phyloP scores from a whole-genome alignment of 2,329 filamentous ascomycete species.

The Neonectria magnoliae region DNA sequence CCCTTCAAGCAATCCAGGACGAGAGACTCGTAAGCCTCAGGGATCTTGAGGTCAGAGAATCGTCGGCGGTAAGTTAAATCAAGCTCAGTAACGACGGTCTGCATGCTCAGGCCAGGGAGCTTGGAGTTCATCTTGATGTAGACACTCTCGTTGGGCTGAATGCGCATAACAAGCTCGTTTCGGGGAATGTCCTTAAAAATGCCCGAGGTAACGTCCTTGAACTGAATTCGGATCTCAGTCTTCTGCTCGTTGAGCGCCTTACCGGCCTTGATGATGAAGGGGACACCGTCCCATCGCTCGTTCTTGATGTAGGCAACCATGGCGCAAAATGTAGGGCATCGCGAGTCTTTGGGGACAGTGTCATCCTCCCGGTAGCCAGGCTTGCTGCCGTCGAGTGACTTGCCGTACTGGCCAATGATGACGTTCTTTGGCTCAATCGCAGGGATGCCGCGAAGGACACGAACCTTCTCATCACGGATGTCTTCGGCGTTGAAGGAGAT shows the following conservation, averaged over 20 bases:
- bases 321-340: constrained; percentile 97
- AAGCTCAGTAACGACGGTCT: constrained; percentile 98
- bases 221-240: constrained; percentile 98
- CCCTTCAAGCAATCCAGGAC: constrained; percentile 98
- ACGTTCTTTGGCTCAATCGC: constrained; percentile 99
- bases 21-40: constrained; percentile 97
- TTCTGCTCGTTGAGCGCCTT: constrained; percentile 99
- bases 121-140: constrained; percentile 99
- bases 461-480: constrained; percentile 98
- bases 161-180: constrained; percentile 98
- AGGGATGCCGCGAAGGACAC: constrained; percentile 92
- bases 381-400: constrained; percentile 94
- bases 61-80: constrained; percentile 97
- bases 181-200: constrained; percentile 99
- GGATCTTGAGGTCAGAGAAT: constrained; percentile 99
- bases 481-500: constrained; percentile 99
- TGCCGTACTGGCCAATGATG: constrained; percentile 98
- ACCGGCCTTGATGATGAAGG: constrained; percentile 99
- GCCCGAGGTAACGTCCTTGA: constrained; percentile 98
- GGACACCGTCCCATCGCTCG: constrained; percentile 98
- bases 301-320: constrained; percentile 99
- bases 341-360: constrained; percentile 95
- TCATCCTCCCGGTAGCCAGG: constrained; percentile 99
- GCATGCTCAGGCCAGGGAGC: constrained; percentile 97
- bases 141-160: constrained; percentile 98